Base-by-base conservation (phyloP, 495 filamentous ascomycete species). In the Xylaria telfairii region DNA sequence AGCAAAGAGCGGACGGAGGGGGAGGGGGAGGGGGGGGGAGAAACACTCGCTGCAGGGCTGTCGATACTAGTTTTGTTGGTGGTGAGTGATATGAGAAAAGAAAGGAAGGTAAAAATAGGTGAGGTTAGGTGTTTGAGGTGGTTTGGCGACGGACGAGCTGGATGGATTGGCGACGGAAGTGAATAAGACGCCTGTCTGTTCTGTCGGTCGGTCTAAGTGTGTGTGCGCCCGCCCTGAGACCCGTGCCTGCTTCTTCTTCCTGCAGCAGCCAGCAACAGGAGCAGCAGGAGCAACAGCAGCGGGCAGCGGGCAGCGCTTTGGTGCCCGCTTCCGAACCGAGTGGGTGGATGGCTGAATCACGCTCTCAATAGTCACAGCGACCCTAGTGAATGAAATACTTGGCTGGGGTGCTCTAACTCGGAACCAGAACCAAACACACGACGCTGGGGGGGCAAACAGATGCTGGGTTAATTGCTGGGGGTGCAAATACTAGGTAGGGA, bases 311-410 rank as follows among this genome's bases (percentile, higher is more conserved):
- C 49, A 53, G 7, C 37, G 59, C n/a, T 42, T 9, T 56, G 54
- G 68, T 53, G 21, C 63, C 68, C 61, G 61, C 68, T 65, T 42
- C 68, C 47, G 61, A 70, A 32, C 39, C 47, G 68, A 65, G 51
- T 47, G 60, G 51, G 26, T 70, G 60, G 61, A 70, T 65, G 68
- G 68, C 68, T 70, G 68, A 70, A 70, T 70, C 68, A 70, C 68
- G 68, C 53, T 65, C 59, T 47, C 68, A 70, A 70, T 70, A 70
- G 68, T 70, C 68, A 65, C 68, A 47, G 51, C 32, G 42, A 54
- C 60, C 61, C 60, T 47, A n/a, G 68, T 65, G 68, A 65, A 47
- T 70, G 47, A 2, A 51, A 62, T 53, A 62, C 34, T 19, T 57
- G 66, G 62, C 62, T 24, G 41, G 30, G 44, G 46, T 30, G 67